phyloP scores from a whole-genome alignment of 2,329 filamentous ascomycete genomes.

The Neofusicoccum sp. region DNA sequence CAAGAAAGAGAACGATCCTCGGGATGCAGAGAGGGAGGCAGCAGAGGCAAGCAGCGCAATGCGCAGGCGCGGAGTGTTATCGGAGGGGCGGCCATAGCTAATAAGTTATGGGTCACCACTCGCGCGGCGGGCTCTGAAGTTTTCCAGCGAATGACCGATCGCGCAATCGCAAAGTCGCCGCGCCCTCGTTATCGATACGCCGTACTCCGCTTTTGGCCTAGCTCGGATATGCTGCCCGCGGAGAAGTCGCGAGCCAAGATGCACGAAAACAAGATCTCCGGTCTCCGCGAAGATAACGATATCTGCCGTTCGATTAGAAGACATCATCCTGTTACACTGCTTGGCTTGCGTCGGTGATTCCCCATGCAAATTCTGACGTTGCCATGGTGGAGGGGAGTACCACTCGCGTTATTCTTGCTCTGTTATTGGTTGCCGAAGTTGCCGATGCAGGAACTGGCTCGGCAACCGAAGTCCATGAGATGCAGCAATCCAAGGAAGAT shows the following conservation, averaged over 20 bases:
- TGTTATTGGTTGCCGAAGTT: slow-evolving; percentile 4
- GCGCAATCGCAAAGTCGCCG: slow-evolving; percentile 12
- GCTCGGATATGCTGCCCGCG: slow-evolving; percentile 8
- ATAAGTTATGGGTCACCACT: slow-evolving; percentile 7
- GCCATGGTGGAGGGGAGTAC: neutral
- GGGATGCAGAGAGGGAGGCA: neutral
- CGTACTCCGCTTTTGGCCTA: neutral
- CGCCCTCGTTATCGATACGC: slow-evolving; percentile 15
- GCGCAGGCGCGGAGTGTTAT: neutral
- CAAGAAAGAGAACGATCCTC: neutral
- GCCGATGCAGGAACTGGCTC: neutral
- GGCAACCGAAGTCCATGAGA: neutral
- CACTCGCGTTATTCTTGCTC: neutral
- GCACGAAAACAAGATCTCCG: neutral
- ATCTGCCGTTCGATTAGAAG: neutral
- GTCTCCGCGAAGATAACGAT: neutral
- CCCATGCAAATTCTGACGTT: neutral
- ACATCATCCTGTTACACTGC: neutral
- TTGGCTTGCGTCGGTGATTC: neutral
- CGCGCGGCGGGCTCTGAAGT: slow-evolving; percentile 10
- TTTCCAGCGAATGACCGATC: slow-evolving; percentile 21
- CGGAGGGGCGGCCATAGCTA: slow-evolving; percentile 8
- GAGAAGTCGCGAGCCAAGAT: slow-evolving; percentile 7
- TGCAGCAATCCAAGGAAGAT: too few species aligned
- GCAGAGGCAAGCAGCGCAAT: neutral